These are phyloP conservation scores for Coemansia sp. DNA, from an alignment of 192 early-diverging fungal species.

Conservation along the genomic window DNA sequence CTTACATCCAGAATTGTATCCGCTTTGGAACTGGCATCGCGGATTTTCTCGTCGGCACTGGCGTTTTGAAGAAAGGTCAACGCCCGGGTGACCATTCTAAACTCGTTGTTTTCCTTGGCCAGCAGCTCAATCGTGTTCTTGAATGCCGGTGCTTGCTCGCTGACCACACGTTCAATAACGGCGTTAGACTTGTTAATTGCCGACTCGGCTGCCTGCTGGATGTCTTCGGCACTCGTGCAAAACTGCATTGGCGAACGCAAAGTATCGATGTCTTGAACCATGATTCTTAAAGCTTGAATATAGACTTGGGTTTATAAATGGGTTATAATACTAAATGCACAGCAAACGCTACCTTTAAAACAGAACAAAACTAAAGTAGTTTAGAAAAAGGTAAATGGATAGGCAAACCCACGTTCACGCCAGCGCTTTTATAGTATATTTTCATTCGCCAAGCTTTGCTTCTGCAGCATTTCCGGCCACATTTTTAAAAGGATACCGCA, in stretches of 20 bases:
- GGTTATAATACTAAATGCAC: too few species aligned
- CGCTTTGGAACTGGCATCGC: conserved; percentile 62
- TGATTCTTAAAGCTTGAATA: not conserved
- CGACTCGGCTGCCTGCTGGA: not conserved
- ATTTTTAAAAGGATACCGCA: not conserved
- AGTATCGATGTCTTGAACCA: not conserved
- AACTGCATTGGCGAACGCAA: not conserved
- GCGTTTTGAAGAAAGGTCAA: conserved; percentile 24
- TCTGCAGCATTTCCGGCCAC: not conserved
- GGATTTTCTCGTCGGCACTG: conserved; percentile 54
- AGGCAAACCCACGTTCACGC: not conserved
- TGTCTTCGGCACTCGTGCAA: not conserved
- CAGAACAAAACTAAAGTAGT: not conserved
- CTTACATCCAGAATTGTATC: conserved; percentile 49
- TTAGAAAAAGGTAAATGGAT: not conserved
- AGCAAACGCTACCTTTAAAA: too few species aligned
- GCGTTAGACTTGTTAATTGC: not conserved
- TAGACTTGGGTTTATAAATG: not conserved
- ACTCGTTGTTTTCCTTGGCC: not conserved
- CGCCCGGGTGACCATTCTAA: not conserved
- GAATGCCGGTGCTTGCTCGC: conserved; percentile 6
- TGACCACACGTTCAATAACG: not conserved
- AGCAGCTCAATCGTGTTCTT: conserved; percentile 8
- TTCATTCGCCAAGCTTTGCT: too few species aligned
- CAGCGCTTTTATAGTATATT: not conserved